Conservation (phyloP, 2,329 filamentous ascomycete species). For the Fusarium sp. region DNA sequence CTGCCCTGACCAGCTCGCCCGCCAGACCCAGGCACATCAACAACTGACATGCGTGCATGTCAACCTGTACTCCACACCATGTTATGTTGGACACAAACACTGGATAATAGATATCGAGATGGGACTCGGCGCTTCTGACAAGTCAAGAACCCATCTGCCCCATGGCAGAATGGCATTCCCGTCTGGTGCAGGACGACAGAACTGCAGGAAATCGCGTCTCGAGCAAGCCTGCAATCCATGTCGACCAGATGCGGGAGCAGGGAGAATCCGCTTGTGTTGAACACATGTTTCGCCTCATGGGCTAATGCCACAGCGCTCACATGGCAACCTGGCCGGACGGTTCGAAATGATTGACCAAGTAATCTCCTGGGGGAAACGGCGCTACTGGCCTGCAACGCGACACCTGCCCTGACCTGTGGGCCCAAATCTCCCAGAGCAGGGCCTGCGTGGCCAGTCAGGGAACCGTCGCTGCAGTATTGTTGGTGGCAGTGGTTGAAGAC, state of each 20-base stretch:
- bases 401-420: conserved; percentile 31
- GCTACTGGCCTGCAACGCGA: conserved; percentile 37
- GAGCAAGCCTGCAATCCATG: neutral
- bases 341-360: conserved; percentile 34
- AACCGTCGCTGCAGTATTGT: conserved; percentile 9
- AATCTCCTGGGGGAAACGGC: conserved; percentile 39
- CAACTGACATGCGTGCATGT: neutral
- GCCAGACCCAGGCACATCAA: neutral
- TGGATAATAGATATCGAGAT: neutral
- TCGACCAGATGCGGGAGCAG: neutral
- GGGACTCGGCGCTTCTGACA: neutral
- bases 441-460: conserved; percentile 30
- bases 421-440: conserved; percentile 40
- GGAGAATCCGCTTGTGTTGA: conserved; percentile 9
- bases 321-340: conserved; percentile 35
- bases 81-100: neutral
- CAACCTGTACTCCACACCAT: neutral
- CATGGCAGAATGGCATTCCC: neutral
- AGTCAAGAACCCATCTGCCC: neutral
- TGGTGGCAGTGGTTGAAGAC: conserved; percentile 32
- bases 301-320: conserved; percentile 29
- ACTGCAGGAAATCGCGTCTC: conserved; percentile 12
- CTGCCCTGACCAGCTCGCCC: conserved; percentile 6
- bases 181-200: conserved; percentile 4
- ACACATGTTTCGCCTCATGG: conserved; percentile 29